phyloP scores from a whole-genome alignment of 495 filamentous ascomycete species.

The Chaetomium cochliodes region DNA sequence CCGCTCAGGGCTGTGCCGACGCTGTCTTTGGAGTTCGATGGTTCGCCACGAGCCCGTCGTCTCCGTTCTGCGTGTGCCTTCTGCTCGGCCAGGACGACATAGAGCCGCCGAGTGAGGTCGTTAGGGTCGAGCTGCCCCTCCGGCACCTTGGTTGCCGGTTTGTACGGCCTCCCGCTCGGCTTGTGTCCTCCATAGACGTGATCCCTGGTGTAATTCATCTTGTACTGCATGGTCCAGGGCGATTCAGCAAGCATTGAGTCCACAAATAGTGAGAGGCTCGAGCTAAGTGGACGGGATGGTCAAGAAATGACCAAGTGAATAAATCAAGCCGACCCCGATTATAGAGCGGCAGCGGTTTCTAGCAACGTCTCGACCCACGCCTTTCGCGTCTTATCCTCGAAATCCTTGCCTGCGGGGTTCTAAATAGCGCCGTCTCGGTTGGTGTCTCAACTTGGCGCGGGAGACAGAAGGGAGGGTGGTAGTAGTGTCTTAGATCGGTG shows the following conservation, averaged over 20 bases:
- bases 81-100: constrained; percentile 46
- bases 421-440: neutral
- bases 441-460: neutral
- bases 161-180: neutral
- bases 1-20: neutral
- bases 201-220: constrained; percentile 27
- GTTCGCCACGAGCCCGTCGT: constrained; percentile 11
- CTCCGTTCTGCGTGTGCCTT: constrained; percentile 32
- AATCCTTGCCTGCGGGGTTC: neutral
- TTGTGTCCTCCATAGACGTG: constrained; percentile 14
- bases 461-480: neutral
- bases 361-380: neutral
- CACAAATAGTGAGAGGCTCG: neutral
- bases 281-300: neutral
- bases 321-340: neutral
- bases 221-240: constrained; percentile 27
- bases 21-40: neutral
- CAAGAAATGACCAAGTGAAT: neutral
- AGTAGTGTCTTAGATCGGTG: neutral
- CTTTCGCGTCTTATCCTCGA: neutral
- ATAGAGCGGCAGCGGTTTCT: neutral
- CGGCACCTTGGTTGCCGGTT: constrained; percentile 8
- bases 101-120: constrained; percentile 49
- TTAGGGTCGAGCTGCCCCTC: constrained; percentile 51
- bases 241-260: constrained; percentile 1